Evolutionary conservation across 2,329 filamentous ascomycete species (phyloP).

Genomic region (Lojkania enalia): DNA sequence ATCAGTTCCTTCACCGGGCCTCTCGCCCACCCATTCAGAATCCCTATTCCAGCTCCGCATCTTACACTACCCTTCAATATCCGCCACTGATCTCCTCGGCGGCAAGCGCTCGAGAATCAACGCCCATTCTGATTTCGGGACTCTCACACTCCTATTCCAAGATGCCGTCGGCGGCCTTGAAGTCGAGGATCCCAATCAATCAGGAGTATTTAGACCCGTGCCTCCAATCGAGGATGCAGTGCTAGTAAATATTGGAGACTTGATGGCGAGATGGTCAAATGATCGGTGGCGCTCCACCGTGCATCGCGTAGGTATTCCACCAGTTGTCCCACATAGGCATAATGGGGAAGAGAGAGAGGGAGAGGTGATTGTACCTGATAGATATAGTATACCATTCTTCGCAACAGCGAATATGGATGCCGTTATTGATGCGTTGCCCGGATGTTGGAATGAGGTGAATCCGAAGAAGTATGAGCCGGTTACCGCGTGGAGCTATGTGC

Average conservation of each 20-base stretch:
- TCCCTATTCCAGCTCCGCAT: slow-evolving; percentile 41
- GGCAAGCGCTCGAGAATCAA: slow-evolving; percentile 38
- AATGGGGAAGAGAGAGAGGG: not conserved
- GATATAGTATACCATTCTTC: slow-evolving; percentile 50
- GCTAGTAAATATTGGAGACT: slow-evolving; percentile 47
- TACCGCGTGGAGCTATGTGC: slow-evolving; percentile 42
- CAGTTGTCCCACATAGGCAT: slow-evolving; percentile 16
- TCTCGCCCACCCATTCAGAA: slow-evolving; percentile 28
- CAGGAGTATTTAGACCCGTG: slow-evolving; percentile 34
- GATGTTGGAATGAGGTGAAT: slow-evolving; percentile 32
- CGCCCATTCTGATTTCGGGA: slow-evolving; percentile 50
- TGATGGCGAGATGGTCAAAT: slow-evolving; percentile 47
- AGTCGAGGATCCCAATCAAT: slow-evolving; percentile 31
- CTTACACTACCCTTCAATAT: slow-evolving; percentile 46
- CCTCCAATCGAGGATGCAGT: slow-evolving; percentile 36
- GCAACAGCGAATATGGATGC: slow-evolving; percentile 44
- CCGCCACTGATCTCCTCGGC: slow-evolving; percentile 25
- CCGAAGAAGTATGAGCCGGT: slow-evolving; percentile 47
- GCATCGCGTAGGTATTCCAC: slow-evolving; percentile 44
- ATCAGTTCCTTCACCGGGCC: slow-evolving; percentile 14
- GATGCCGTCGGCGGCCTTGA: slow-evolving; percentile 48
- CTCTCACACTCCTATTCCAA: slow-evolving; percentile 49
- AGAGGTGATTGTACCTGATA: slow-evolving; percentile 31
- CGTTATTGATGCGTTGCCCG: slow-evolving; percentile 44
- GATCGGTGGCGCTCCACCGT: slow-evolving; percentile 44